Conservation (phyloP, 1,284 basidiomycete species). For the Psilocybe mexicana region DNA sequence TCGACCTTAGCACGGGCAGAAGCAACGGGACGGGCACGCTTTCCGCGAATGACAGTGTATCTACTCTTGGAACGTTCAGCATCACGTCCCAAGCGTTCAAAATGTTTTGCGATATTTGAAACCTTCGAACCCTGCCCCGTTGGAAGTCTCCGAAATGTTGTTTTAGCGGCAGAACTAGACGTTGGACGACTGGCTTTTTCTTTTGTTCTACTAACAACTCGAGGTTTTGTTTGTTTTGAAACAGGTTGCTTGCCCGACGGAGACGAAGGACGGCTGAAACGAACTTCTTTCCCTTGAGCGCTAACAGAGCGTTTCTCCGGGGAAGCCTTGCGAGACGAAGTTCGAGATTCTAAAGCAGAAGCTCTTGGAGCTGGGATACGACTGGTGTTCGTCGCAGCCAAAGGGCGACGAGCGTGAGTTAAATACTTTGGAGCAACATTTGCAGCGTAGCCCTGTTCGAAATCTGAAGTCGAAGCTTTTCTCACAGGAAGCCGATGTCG, state of each 20-base stretch:
- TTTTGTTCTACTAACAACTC: conserved; percentile 45
- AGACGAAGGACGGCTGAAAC: conserved; percentile 46
- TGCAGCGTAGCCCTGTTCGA: conserved; percentile 87
- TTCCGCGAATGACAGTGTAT: conserved; percentile 82
- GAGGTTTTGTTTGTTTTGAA: conserved; percentile 37
- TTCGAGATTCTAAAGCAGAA: conserved; percentile 53
- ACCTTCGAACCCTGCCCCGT: conserved; percentile 61
- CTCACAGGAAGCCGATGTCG: conserved; percentile 47
- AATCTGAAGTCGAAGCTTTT: conserved; percentile 77
- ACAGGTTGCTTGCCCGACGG: conserved; percentile 35
- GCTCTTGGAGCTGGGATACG: conserved; percentile 55
- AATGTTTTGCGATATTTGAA: conserved; percentile 75
- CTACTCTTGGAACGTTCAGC: conserved; percentile 67
- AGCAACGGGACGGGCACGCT: conserved; percentile 90
- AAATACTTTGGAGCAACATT: conserved; percentile 77
- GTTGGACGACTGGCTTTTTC: conserved; percentile 53
- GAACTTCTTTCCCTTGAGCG: conserved; percentile 37
- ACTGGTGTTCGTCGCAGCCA: conserved; percentile 36
- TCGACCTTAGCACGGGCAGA: conserved; percentile 89
- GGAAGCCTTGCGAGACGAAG: conserved; percentile 64
- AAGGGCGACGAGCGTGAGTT: conserved; percentile 48
- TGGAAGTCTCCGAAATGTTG: conserved; percentile 53
- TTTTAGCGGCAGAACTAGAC: conserved; percentile 42
- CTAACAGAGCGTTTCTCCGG: conserved; percentile 64
- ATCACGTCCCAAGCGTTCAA: conserved; percentile 71